Conservation (phyloP, 1,139 yeast species). For the Hyphopichia fennica region DNA sequence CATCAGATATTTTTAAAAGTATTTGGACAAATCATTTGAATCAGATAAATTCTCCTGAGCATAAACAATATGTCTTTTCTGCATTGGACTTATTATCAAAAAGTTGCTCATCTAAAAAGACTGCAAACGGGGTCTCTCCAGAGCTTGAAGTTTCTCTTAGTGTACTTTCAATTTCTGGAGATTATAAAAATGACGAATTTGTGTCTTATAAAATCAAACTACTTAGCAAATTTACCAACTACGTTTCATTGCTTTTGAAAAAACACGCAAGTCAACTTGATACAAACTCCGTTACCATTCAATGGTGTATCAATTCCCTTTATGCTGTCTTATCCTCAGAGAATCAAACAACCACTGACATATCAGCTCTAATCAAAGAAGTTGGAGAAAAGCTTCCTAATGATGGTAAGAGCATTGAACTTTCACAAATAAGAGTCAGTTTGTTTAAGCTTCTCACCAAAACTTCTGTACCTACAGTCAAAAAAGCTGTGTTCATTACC, state of each 20-base stretch:
- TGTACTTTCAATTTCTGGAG: neutral
- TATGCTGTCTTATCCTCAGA: constrained; percentile 1
- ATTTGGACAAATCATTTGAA: constrained; percentile 32
- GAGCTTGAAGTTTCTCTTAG: constrained; percentile 17
- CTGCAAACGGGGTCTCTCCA: constrained; percentile 7
- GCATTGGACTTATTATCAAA: constrained; percentile 13
- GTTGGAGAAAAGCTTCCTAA: constrained; percentile 3
- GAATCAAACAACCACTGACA: neutral
- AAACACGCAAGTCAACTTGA: neutral
- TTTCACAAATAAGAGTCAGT: constrained; percentile 13
- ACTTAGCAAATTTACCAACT: neutral
- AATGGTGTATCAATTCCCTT: constrained; percentile 8
- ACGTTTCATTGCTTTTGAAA: neutral
- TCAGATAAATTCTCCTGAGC: constrained; percentile 19
- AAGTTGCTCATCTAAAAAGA: constrained; percentile 1
- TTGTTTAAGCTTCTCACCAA: constrained; percentile 30
- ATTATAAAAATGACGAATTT: neutral
- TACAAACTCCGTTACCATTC: neutral
- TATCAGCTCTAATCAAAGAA: constrained; percentile 4
- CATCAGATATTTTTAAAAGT: constrained; percentile 18
- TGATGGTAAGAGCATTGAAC: neutral
- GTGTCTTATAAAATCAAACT: neutral
- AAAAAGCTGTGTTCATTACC: constrained; percentile 15
- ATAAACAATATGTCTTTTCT: constrained; percentile 14
- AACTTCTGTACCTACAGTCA: constrained; percentile 8